A percentile compares a stretch with the other conserved stretches of the same genome.
Evolutionary conservation across 192 early-diverging fungal species (phyloP).

Genomic region (Gamsiella multidivaricata): DNA sequence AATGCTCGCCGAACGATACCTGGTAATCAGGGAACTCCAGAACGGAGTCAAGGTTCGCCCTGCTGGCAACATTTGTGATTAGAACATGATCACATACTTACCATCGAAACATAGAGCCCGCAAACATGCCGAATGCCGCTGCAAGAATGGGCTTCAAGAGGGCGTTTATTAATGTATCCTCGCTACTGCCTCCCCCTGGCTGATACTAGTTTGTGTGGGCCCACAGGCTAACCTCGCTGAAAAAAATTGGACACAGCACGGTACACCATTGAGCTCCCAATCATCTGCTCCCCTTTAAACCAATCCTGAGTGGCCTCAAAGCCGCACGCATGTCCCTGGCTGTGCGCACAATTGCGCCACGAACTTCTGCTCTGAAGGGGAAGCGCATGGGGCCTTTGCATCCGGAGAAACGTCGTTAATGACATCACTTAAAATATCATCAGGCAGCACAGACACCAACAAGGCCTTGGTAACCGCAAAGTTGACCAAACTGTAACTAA

Average conservation of each 20-base stretch:
- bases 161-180: conserved; percentile 12
- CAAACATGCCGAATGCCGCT: conserved; percentile 15
- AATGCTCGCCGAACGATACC: conserved; percentile 11
- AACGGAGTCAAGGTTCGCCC: not conserved
- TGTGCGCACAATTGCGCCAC: not conserved
- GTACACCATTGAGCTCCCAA: not conserved
- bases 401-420: conserved; percentile 4
- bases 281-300: not conserved
- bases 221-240: conserved; percentile 18
- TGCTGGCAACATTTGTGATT: not conserved
- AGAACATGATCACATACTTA: conserved; percentile 7
- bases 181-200: conserved; percentile 6
- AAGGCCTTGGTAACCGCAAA: conserved; percentile 3
- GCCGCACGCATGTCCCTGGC: not conserved
- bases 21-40: conserved; percentile 25
- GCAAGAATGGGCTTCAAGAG: conserved; percentile 13
- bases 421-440: not conserved
- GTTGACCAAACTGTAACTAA: not conserved
- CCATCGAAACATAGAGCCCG: conserved; percentile 20
- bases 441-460: not conserved
- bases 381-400: too few species aligned
- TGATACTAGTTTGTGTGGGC: conserved; percentile 12
- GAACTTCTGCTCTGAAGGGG: too few species aligned
- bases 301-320: too few species aligned
- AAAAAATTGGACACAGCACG: conserved; percentile 2